Evolutionary conservation across 768 basidiomycete species (phyloP), one percentile per base, ranked within the genome.

Genomic region (Lactarius indigo): DNA sequence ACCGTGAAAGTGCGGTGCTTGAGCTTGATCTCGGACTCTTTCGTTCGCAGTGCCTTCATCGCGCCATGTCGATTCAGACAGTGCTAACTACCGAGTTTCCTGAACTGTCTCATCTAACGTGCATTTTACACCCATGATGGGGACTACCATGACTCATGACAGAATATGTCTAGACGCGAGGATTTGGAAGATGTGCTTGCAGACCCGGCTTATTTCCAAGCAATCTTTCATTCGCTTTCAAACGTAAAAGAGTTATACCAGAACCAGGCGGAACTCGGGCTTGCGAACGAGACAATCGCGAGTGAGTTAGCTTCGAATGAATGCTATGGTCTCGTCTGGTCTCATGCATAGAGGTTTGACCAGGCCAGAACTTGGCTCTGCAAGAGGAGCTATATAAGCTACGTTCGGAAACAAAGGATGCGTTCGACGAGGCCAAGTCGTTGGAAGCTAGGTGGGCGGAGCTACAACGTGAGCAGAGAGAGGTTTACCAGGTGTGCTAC

Each of bases 121-220:
- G 77, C 58, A 35, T 30, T n/a, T 35, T 37, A 26, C 52, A 20
- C 18, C 20, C 4, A 56, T 68, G 20, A 57, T 50, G 54, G 30
- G 18, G 20, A 10, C 26, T 47, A 5, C 41, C 31, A 28, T 63
- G 5, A 28, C 55, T 57, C 63, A 66, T 20, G 20, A n/a, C 23
- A 59, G 6, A 44, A 15, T 50, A 54, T 31, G 17, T 57, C n/a
- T 72, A 95, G 94, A 70, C 86, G 91, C 59, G 89, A 92, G 70
- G 94, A 95, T 72, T 82, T 98, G n/a, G 92, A 97, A 75, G 94
- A 96, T 73, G 79, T 97, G 5, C 78, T 97, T 26, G 81, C 83
- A 17, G 92, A 97, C 74, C 89, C 88, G 1, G 78, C 79, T 18
- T 95, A 95, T 75, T 95, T 96, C 70, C 90, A 96, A 75, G 91